Percentiles rank a stretch among this genome's conserved stretches.
phyloP scores from a whole-genome alignment of 2,329 filamentous ascomycete species.

The Ophiostoma ulmi region DNA sequence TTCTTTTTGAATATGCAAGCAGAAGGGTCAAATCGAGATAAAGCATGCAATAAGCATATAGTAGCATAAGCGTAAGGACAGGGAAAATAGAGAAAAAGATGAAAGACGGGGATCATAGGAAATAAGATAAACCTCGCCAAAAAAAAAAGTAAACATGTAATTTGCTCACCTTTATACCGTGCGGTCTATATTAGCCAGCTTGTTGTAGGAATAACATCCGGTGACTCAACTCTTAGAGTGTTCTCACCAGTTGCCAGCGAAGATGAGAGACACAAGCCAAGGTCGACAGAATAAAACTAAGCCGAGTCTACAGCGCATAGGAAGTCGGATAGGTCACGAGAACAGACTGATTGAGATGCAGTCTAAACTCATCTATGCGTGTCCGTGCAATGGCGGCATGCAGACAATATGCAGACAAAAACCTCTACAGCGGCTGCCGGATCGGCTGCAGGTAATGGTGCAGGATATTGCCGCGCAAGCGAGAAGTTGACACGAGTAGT shows the following conservation, averaged over 20 bases:
- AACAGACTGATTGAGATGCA: not conserved
- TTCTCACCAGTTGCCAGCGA: not conserved
- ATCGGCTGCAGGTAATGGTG: not conserved
- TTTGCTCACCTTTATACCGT: not conserved
- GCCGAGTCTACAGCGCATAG: not conserved
- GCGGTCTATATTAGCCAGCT: not conserved
- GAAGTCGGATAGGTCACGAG: not conserved
- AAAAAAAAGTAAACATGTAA: not conserved
- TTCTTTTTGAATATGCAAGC: not conserved
- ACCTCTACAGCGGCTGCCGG: not conserved
- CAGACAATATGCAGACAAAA: not conserved
- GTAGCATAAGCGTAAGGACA: not conserved
- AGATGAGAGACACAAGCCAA: not conserved
- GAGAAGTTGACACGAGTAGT: not conserved
- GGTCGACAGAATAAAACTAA: not conserved
- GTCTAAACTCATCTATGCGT: not conserved
- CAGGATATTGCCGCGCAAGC: not conserved
- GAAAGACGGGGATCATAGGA: not conserved
- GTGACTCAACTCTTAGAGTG: not conserved
- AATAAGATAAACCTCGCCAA: not conserved
- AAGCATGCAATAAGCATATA: not conserved
- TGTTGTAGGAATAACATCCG: not conserved
- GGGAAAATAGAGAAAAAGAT: not conserved
- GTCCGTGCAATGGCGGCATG: not conserved
- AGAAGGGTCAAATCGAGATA: conserved; percentile 4